phyloP scores from a whole-genome alignment of 306 rosid species.

The Ammopiptanthus mongolicus region DNA sequence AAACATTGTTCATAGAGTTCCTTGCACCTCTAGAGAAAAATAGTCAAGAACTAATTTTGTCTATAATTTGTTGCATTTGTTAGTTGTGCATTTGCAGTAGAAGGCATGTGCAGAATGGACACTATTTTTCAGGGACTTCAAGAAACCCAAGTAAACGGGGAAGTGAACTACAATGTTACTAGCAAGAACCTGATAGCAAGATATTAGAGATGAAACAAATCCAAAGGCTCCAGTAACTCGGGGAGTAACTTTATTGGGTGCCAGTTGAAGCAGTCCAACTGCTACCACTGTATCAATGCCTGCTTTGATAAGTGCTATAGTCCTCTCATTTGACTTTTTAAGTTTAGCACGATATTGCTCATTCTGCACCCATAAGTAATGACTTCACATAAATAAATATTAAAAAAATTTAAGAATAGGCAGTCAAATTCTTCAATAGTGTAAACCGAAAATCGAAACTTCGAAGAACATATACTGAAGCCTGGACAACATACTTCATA shows the following conservation, averaged over 20 bases:
- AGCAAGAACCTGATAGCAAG: constrained; percentile 89
- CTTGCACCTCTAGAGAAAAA: not conserved
- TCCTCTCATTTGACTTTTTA: constrained; percentile 71
- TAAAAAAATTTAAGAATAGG: not conserved
- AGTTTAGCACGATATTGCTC: constrained; percentile 72
- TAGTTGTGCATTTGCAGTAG: not conserved
- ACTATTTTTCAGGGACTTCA: not conserved
- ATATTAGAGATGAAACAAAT: constrained; percentile 75
- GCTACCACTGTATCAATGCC: constrained; percentile 79
- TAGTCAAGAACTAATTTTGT: not conserved
- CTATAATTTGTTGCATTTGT: not conserved
- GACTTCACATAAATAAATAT: not conserved
- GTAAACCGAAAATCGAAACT: not conserved
- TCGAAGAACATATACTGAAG: not conserved
- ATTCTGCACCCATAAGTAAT: constrained; percentile 44
- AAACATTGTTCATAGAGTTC: not conserved
- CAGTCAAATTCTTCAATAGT: not conserved
- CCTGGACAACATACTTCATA: constrained; percentile 54
- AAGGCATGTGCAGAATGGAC: not conserved
- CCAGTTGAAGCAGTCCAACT: constrained; percentile 85
- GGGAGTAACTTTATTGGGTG: constrained; percentile 79
- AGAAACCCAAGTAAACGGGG: not conserved
- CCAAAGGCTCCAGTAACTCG: constrained; percentile 95
- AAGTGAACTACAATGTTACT: not conserved
- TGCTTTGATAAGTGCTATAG: constrained; percentile 74